Evolutionary conservation across 176 grass and related monocot genomes (phyloP).

Genomic region (Carex cristatella): DNA sequence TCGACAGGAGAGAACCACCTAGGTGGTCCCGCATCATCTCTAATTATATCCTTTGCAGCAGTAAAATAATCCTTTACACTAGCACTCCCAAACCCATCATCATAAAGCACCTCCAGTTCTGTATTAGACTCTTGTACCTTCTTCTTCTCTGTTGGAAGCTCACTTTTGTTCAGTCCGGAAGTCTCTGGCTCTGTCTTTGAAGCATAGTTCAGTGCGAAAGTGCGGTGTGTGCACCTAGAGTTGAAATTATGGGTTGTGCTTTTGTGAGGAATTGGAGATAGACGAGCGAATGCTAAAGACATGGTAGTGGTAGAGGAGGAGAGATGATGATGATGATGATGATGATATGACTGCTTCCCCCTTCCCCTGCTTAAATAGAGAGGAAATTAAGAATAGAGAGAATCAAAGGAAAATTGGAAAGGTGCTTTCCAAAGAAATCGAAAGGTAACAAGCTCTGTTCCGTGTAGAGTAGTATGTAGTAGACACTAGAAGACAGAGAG

Average conservation of each 20-base stretch:
- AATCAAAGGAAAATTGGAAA: not conserved
- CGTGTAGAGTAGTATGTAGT: not conserved
- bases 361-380: not conserved
- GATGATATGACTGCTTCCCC: too few relatives aligned
- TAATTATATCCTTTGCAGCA: constrained; percentile 42
- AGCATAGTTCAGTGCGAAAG: constrained; percentile 9
- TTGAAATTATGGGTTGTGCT: not conserved
- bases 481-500: not conserved
- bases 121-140: not conserved
- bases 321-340: too few relatives aligned
- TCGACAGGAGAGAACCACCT: constrained; percentile 87
- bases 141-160: constrained; percentile 2
- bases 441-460: not conserved
- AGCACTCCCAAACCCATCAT: constrained; percentile 71
- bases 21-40: constrained; percentile 62
- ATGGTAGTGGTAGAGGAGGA: constrained; percentile 23
- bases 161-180: not conserved
- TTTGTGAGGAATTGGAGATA: constrained; percentile 20
- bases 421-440: not conserved
- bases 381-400: not conserved
- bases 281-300: constrained; percentile 10
- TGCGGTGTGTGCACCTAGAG: not conserved
- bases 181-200: not conserved
- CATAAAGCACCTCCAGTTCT: constrained; percentile 46
- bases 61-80: constrained; percentile 84